Percentiles rank a stretch among this genome's conserved stretches.
Evolutionary conservation across 192 early-diverging fungal species (phyloP).

Genomic region (Coemansia sp.): DNA sequence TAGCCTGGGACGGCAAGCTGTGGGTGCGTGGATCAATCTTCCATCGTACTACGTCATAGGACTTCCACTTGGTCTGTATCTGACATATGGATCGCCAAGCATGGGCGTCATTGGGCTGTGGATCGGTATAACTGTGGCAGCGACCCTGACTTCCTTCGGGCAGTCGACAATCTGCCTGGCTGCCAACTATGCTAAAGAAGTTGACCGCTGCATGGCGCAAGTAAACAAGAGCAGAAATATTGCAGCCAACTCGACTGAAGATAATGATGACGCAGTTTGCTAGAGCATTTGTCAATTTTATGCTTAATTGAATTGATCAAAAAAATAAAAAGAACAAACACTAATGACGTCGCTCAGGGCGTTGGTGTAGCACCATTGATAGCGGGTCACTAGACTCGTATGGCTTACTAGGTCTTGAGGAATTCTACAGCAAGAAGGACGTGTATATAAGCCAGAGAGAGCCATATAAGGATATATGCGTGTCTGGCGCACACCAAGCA

Average conservation of each 20-base stretch:
- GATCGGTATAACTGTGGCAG: slow-evolving; percentile 49
- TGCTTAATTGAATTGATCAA: not conserved
- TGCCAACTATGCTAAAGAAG: slow-evolving; percentile 37
- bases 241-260: slow-evolving; percentile 27
- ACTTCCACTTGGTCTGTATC: slow-evolving; percentile 60
- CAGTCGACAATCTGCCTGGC: slow-evolving; percentile 38
- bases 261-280: slow-evolving; percentile 23
- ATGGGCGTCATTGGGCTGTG: slow-evolving; percentile 57
- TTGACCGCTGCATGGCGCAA: slow-evolving; percentile 36
- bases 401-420: not conserved
- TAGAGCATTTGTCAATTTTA: slow-evolving; percentile 54
- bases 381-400: slow-evolving; percentile 29
- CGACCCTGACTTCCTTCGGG: slow-evolving; percentile 11
- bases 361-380: slow-evolving; percentile 21
- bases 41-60: slow-evolving; percentile 61
- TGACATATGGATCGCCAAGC: slow-evolving; percentile 54
- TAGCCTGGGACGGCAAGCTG: slow-evolving; percentile 58
- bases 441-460: not conserved
- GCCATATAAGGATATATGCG: not conserved
- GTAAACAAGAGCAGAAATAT: slow-evolving; percentile 43
- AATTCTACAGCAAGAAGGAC: not conserved
- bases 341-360: not conserved
- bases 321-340: not conserved
- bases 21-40: slow-evolving; percentile 62
- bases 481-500: slow-evolving; percentile 4